Conservation (phyloP, 768 basidiomycete species). For the Trametes sanguinea region DNA sequence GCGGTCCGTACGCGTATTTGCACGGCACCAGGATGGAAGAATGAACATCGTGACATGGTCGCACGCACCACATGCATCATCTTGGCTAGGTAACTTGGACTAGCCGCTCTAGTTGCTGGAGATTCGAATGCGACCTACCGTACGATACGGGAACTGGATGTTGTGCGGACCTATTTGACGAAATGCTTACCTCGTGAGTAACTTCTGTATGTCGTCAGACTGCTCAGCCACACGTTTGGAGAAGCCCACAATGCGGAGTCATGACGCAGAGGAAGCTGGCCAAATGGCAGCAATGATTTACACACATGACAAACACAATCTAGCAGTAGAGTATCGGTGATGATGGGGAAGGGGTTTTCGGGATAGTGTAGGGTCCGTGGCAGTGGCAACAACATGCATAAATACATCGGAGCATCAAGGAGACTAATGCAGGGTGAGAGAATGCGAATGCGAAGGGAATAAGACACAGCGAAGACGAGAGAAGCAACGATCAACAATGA, state of each 20-base stretch:
- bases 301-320: not conserved
- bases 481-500: conserved; percentile 7
- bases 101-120: too few species aligned
- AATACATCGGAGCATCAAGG: conserved; percentile 17
- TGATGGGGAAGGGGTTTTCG: conserved; percentile 3
- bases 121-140: too few species aligned
- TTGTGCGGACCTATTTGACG: too few species aligned
- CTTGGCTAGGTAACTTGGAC: too few species aligned
- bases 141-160: too few species aligned
- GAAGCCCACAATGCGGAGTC: not conserved
- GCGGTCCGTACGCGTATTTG: too few species aligned
- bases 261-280: not conserved
- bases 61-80: too few species aligned
- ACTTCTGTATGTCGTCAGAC: too few species aligned
- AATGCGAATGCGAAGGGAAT: conserved; percentile 14
- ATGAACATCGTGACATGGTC: too few species aligned
- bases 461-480: conserved; percentile 20
- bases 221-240: not conserved
- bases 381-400: conserved; percentile 16
- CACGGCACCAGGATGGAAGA: too few species aligned
- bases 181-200: too few species aligned
- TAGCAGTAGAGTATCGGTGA: not conserved
- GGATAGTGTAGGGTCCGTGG: conserved; percentile 8
- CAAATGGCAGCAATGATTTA: not conserved
- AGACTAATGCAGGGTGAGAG: conserved; percentile 6